Conservation (phyloP, 2,329 filamentous ascomycete genomes). For the Fonsecaea multimorphosa region DNA sequence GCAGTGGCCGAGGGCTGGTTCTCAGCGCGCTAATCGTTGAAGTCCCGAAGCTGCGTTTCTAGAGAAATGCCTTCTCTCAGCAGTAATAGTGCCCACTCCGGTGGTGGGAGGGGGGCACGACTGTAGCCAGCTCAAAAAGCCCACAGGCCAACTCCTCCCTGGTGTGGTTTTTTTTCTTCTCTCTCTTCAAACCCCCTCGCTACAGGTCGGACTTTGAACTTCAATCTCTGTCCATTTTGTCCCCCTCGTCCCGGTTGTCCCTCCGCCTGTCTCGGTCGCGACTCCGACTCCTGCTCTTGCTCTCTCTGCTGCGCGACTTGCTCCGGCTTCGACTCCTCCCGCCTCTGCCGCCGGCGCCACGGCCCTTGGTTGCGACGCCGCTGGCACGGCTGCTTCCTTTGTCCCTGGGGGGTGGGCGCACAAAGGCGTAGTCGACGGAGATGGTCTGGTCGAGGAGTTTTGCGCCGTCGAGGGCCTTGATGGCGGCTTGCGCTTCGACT, state of each 20-base stretch:
- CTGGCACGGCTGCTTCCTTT: slow-evolving; percentile 52
- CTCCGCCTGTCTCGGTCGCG: slow-evolving; percentile 22
- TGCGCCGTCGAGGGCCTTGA: slow-evolving; percentile 65
- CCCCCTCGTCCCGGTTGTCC: slow-evolving; percentile 26
- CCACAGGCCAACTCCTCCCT: too few relatives aligned
- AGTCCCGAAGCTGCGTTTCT: not conserved
- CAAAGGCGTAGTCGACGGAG: slow-evolving; percentile 69
- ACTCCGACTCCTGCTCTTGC: slow-evolving; percentile 49
- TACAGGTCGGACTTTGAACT: too few relatives aligned
- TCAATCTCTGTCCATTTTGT: slow-evolving; percentile 37
- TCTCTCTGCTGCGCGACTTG: slow-evolving; percentile 48
- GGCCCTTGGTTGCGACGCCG: slow-evolving; percentile 24
- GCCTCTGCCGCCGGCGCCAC: slow-evolving; percentile 47
- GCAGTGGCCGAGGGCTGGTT: not conserved
- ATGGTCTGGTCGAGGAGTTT: slow-evolving; percentile 71
- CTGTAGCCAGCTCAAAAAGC: too few relatives aligned
- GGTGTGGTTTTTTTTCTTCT: too few relatives aligned
- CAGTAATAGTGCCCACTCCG: too few relatives aligned
- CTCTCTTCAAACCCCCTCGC: too few relatives aligned
- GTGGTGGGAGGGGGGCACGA: too few relatives aligned
- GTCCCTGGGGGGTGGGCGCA: slow-evolving; percentile 63
- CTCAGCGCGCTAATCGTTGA: not conserved
- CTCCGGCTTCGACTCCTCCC: slow-evolving; percentile 54
- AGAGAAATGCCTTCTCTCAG: too few relatives aligned
- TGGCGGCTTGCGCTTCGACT: slow-evolving; percentile 67